A percentile compares a stretch with the other conserved stretches of the same genome.
These are phyloP conservation scores for Rhodotorula graminis DNA, from an alignment of 768 basidiomycete genomes.

Conservation along the genomic window DNA sequence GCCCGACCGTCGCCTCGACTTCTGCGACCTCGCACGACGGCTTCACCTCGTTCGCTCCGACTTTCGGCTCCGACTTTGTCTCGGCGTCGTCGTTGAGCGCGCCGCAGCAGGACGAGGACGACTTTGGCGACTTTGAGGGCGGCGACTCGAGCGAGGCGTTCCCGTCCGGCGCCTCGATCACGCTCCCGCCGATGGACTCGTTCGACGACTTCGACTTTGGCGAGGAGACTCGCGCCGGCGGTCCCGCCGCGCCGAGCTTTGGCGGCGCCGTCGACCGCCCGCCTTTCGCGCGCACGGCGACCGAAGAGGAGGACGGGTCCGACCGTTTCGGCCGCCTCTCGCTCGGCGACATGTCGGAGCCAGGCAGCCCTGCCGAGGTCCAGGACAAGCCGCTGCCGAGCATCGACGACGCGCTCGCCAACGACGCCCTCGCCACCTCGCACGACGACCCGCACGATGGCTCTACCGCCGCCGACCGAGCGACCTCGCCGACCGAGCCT, in stretches of 20 bases:
- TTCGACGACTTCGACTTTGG: constrained; percentile 34
- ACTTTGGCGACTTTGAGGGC: constrained; percentile 37
- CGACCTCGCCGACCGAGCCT: constrained; percentile 21
- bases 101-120: constrained; percentile 16
- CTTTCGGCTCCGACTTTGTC: constrained; percentile 21
- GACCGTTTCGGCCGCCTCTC: constrained; percentile 33
- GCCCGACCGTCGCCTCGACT: constrained; percentile 21
- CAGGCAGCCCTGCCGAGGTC: constrained; percentile 1
- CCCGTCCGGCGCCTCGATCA: constrained; percentile 17
- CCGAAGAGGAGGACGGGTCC: constrained; percentile 28
- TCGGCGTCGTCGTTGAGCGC: background rate
- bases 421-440: background rate
- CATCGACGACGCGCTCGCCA: background rate
- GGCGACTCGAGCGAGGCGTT: constrained; percentile 3
- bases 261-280: background rate
- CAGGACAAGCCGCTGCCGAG: background rate
- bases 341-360: constrained; percentile 10
- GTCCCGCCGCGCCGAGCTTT: constrained; percentile 5
- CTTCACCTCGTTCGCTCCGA: constrained; percentile 7
- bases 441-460: background rate
- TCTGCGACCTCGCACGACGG: constrained; percentile 7
- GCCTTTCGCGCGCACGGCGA: background rate
- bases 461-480: constrained; percentile 5
- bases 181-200: constrained; percentile 28
- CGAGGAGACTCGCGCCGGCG: background rate